These are phyloP conservation scores for Silene uniflora DNA, from an alignment of 148 eudicot species.

Conservation along the genomic window DNA sequence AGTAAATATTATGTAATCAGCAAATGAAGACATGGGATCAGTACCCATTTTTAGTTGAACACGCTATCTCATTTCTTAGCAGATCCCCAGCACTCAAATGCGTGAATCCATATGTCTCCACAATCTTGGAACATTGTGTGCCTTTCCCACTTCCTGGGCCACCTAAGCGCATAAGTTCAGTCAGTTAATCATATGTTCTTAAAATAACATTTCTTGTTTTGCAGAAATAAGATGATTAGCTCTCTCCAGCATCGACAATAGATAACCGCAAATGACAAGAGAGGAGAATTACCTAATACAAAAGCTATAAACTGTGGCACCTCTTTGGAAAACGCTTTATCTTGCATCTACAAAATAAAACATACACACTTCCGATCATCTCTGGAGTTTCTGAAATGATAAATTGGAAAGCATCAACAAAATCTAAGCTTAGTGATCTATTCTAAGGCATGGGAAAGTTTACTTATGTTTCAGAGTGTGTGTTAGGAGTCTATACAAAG, in stretches of 20 bases:
- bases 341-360: constrained; percentile 41
- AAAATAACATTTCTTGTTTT: constrained; percentile 1
- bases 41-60: constrained; percentile 64
- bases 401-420: neutral
- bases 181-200: neutral
- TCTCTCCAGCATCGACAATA: constrained; percentile 5
- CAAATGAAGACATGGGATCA: constrained; percentile 14
- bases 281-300: constrained; percentile 59
- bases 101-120: constrained; percentile 72
- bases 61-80: constrained; percentile 70
- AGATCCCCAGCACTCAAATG: constrained; percentile 95
- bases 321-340: constrained; percentile 30
- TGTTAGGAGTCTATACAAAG: neutral
- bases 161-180: constrained; percentile 41
- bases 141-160: constrained; percentile 99
- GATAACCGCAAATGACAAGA: neutral
- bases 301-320: constrained; percentile 62
- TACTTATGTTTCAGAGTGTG: neutral
- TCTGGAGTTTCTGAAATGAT: neutral
- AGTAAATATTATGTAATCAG: constrained; percentile 16
- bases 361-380: neutral
- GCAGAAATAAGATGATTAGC: neutral
- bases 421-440: neutral
- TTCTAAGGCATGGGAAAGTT: neutral
- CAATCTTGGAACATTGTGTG: constrained; percentile 80